Evolutionary conservation across 2,329 filamentous ascomycete species (phyloP), one percentile per base, ranked within the genome.

Genomic region (Lachnellula suecica): DNA sequence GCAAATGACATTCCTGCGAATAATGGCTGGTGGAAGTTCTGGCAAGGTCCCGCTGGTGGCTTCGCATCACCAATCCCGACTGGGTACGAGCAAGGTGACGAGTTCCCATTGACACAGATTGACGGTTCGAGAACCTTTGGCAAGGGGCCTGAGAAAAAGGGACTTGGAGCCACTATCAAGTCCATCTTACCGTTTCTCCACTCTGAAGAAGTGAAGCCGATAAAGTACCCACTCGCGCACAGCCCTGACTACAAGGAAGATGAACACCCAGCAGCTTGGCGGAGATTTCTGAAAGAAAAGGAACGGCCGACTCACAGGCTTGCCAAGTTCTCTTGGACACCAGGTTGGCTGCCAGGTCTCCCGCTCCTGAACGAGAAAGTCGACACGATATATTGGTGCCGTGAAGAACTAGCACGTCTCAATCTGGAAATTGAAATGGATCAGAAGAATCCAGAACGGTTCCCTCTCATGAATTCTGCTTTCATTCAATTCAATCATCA

Each of bases 401-500:
- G 94, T 3, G 83, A 85, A 58, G 88, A 97, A 68, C 71, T 99
- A 24, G 92, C 94, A 17, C 83, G 89, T 13, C 76, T 97, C 17
- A 99, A 97, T 60, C 66, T 92, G 47, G 92, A 97, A 67, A 97
- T 99, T 49, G 92, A 97, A 62, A 76, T 87, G 41, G 94, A 97
- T 60, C 94, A 99, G 68, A 80, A 87, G 48, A 79, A 94, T 44
- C 87, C 89, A 0, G 92, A 97, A 60, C 84, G 87, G 4, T 97
- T 91, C 57, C 92, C 93, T 0, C 73, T 92, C 43, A 95, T 97
- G 91, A 96, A 89, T 64, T 96, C 93, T 1, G 94, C 94, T 0
- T 99, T 99, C 63, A 91, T 99, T 56, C 94, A 99, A 68, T 99
- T 99, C 78, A 96, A 99, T 66, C 88, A 97, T 66, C 94, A 99